Conservation (phyloP, 2,329 filamentous ascomycete genomes). For the Fusarium liriodendri region DNA sequence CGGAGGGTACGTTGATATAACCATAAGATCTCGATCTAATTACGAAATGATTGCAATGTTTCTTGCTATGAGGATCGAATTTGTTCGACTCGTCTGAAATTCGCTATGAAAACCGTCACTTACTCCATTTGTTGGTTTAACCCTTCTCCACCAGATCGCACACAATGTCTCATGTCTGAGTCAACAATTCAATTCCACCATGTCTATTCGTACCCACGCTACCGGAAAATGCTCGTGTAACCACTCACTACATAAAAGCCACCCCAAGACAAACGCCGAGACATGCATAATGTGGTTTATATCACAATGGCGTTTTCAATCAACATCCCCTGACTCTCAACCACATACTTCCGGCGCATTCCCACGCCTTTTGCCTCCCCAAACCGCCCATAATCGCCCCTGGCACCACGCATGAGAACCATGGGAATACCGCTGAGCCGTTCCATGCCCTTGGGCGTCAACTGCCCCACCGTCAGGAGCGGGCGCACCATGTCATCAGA, state of each 20-base stretch:
- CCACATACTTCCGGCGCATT: slow-evolving; percentile 80
- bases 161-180: background rate
- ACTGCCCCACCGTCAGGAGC: slow-evolving; percentile 79
- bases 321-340: slow-evolving; percentile 82
- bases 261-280: slow-evolving; percentile 34
- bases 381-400: slow-evolving; percentile 70
- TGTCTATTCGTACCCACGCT: background rate
- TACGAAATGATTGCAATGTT: slow-evolving; percentile 16
- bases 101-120: background rate
- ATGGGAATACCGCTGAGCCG: slow-evolving; percentile 81
- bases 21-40: slow-evolving; percentile 42
- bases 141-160: background rate
- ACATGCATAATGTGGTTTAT: slow-evolving; percentile 41
- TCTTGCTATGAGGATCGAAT: background rate
- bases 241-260: slow-evolving; percentile 9
- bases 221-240: slow-evolving; percentile 6
- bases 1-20: slow-evolving; percentile 40
- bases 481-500: slow-evolving; percentile 62
- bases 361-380: slow-evolving; percentile 74
- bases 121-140: background rate
- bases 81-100: background rate
- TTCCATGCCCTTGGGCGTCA: slow-evolving; percentile 75
- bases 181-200: background rate
- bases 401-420: slow-evolving; percentile 82
- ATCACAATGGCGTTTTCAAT: slow-evolving; percentile 82